Evolutionary conservation across 2,329 filamentous ascomycete species (phyloP).

Genomic region (Hypoxylon sp.): DNA sequence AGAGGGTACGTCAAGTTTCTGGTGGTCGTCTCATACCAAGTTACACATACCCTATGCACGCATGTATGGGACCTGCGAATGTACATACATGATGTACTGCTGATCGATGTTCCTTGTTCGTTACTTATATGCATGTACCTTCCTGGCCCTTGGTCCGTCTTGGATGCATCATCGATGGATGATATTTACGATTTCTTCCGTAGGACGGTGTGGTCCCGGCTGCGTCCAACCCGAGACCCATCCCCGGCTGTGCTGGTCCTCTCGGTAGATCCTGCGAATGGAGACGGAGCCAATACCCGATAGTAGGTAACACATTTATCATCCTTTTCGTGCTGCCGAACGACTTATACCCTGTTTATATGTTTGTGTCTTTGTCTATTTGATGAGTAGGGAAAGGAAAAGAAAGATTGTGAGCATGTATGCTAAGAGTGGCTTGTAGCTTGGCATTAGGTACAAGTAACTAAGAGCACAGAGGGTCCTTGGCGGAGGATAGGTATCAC

Average conservation of each 20-base stretch:
- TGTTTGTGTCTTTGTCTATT: neutral
- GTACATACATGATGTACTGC: conserved; percentile 1
- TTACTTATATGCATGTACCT: neutral
- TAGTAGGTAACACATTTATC: conserved; percentile 2
- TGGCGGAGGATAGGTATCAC: conserved; percentile 2
- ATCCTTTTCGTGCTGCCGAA: conserved; percentile 2
- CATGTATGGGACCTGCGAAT: neutral
- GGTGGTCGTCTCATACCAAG: conserved; percentile 5
- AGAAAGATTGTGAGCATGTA: neutral
- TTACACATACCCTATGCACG: neutral
- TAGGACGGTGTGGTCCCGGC: conserved; percentile 38
- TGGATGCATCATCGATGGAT: conserved; percentile 10
- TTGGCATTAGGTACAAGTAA: neutral
- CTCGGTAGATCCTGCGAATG: conserved; percentile 17
- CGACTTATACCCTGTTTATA: neutral
- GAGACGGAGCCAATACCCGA: neutral
- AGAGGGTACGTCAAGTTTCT: neutral
- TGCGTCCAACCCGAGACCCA: conserved; percentile 22
- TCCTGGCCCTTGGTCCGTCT: neutral
- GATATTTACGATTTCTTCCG: conserved; percentile 42
- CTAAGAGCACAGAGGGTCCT: neutral
- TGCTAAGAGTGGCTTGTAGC: neutral
- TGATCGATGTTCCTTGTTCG: neutral
- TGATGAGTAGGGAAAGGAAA: neutral
- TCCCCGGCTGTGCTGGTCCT: neutral